Evolutionary conservation across 1,284 basidiomycete species (phyloP).

Genomic region (Cryptococcus wingfieldii): DNA sequence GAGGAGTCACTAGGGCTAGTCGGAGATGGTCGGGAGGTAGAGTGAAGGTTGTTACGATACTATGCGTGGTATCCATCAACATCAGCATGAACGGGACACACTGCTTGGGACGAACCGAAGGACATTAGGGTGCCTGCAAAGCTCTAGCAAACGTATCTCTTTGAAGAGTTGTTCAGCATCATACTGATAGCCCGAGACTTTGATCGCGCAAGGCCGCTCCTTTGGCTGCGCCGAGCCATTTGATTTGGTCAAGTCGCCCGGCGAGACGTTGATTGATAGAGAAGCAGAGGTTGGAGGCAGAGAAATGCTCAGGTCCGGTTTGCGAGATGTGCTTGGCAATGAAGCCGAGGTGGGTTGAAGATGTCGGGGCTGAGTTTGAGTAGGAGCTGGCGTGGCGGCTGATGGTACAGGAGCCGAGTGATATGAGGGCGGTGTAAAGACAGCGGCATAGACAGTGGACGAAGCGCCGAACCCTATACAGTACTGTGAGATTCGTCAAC

Average conservation of each 20-base stretch:
- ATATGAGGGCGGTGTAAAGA: slow-evolving; percentile 15
- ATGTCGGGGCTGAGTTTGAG: not conserved
- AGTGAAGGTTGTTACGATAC: slow-evolving; percentile 41
- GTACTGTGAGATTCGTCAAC: not conserved
- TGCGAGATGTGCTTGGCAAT: not conserved
- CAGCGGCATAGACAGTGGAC: slow-evolving; percentile 37
- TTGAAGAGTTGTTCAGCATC: slow-evolving; percentile 32
- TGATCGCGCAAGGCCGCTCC: slow-evolving; percentile 32
- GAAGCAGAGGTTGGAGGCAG: not conserved
- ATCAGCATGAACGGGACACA: not conserved
- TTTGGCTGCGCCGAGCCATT: not conserved
- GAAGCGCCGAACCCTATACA: slow-evolving; percentile 42
- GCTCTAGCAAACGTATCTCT: slow-evolving; percentile 32
- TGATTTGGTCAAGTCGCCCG: slow-evolving; percentile 4
- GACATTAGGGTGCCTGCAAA: slow-evolving; percentile 42
- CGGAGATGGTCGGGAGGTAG: slow-evolving; percentile 38
- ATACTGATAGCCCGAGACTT: slow-evolving; percentile 35
- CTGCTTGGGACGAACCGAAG: slow-evolving; percentile 24
- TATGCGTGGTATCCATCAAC: slow-evolving; percentile 2
- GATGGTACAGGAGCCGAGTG: slow-evolving; percentile 1
- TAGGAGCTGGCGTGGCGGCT: not conserved
- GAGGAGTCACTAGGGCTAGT: slow-evolving; percentile 41
- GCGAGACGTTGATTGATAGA: not conserved
- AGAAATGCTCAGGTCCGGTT: slow-evolving; percentile 1
- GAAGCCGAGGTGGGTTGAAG: not conserved